Evolutionary conservation across 202 grass and related monocot species (phyloP).

Genomic region (Cymbopogon flexuosus): DNA sequence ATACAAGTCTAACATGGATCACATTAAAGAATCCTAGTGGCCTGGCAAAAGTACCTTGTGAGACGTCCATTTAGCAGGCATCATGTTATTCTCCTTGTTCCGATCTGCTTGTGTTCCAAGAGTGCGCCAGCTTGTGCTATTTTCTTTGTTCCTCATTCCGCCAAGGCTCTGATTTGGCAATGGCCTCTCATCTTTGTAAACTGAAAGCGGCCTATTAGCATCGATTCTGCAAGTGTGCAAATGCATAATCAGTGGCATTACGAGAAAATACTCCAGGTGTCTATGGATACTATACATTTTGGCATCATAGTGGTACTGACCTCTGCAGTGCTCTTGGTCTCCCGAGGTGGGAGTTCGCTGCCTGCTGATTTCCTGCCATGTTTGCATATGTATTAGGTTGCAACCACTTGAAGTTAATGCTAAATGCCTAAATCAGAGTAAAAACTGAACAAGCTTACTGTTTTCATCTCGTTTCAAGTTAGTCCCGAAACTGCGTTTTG

Average conservation of each 20-base stretch:
- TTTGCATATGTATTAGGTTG: constrained; percentile 24
- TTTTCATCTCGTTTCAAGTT: constrained; percentile 42
- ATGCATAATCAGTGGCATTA: not conserved
- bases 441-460: constrained; percentile 36
- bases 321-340: constrained; percentile 51
- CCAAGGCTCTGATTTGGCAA: constrained; percentile 35
- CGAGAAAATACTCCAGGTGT: not conserved
- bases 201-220: constrained; percentile 48
- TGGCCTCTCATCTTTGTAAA: constrained; percentile 72
- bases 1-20: not conserved
- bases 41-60: constrained; percentile 55
- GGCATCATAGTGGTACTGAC: constrained; percentile 34
- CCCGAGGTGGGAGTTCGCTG: constrained; percentile 24
- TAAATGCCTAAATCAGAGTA: not conserved
- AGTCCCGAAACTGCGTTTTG: constrained; percentile 63
- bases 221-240: constrained; percentile 38
- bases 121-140: constrained; percentile 45
- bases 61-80: constrained; percentile 70
- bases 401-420: constrained; percentile 1
- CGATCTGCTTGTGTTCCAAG: constrained; percentile 68
- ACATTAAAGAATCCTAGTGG: constrained; percentile 1
- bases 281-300: constrained; percentile 6
- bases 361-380: constrained; percentile 46
- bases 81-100: constrained; percentile 84
- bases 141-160: constrained; percentile 35